Evolutionary conservation across 2,329 filamentous ascomycete genomes (phyloP).

Genomic region (Exophiala dermatitidis): DNA sequence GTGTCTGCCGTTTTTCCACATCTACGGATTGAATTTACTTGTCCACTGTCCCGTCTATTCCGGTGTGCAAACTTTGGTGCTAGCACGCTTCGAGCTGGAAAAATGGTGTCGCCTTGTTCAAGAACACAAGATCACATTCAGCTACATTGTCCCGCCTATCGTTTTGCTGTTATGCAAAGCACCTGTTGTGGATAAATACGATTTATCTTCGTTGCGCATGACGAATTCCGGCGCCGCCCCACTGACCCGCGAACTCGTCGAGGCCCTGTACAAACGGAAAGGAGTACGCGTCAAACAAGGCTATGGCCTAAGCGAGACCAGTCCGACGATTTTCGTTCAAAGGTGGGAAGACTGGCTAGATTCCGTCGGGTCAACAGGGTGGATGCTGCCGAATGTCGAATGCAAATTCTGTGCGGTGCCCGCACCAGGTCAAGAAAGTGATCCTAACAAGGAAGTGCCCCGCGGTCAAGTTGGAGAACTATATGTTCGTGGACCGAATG

Average conservation of each 20-base stretch:
- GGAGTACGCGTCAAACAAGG: constrained; percentile 82
- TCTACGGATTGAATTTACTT: constrained; percentile 72
- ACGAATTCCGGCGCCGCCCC: constrained; percentile 85
- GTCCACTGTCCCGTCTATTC: constrained; percentile 61
- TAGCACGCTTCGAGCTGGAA: constrained; percentile 75
- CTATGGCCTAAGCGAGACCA: constrained; percentile 83
- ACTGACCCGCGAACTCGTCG: constrained; percentile 70
- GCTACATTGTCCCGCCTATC: constrained; percentile 78
- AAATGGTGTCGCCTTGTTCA: constrained; percentile 71
- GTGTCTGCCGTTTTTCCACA: constrained; percentile 84
- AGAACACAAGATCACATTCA: constrained; percentile 65
- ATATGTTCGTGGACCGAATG: constrained; percentile 56
- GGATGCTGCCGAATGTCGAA: constrained; percentile 68
- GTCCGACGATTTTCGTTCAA: constrained; percentile 69
- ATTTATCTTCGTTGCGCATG: too few relatives aligned
- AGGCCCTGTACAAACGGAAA: constrained; percentile 65
- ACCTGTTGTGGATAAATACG: constrained; percentile 64
- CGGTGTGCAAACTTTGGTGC: constrained; percentile 61
- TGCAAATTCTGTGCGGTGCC: constrained; percentile 67
- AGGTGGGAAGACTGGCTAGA: constrained; percentile 67
- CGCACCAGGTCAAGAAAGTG: constrained; percentile 38
- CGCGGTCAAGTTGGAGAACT: constrained; percentile 62
- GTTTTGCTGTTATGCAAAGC: constrained; percentile 73
- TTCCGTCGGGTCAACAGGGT: constrained; percentile 70
- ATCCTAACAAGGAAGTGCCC: constrained; percentile 48